phyloP scores from a whole-genome alignment of 2,329 filamentous ascomycete species.

The Thermomyces lanuginosus region DNA sequence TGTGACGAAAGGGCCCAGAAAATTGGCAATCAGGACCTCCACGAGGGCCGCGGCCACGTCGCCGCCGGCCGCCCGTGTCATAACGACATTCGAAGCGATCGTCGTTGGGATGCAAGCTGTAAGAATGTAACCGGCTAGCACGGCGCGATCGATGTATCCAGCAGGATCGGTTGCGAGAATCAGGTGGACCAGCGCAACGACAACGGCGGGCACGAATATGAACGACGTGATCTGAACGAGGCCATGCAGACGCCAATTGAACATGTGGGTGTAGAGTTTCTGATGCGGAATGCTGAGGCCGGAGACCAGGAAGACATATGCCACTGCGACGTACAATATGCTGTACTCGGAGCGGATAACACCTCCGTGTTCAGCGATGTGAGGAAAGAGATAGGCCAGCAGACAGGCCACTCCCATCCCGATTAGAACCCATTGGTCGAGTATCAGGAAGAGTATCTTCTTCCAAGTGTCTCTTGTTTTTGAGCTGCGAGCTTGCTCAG shows the following conservation, averaged over 20 bases:
- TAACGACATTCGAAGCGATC: conserved; percentile 56
- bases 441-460: conserved; percentile 13
- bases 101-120: conserved; percentile 55
- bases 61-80: conserved; percentile 53
- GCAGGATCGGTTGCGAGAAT: conserved; percentile 33
- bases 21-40: conserved; percentile 54
- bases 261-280: conserved; percentile 44
- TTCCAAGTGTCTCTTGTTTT: conserved; percentile 7
- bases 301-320: conserved; percentile 54
- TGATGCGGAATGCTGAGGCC: conserved; percentile 50
- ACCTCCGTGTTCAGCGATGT: conserved; percentile 32
- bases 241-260: conserved; percentile 51
- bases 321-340: conserved; percentile 52
- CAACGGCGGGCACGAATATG: conserved; percentile 46
- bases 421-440: conserved; percentile 49
- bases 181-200: conserved; percentile 40
- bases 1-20: conserved; percentile 50
- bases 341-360: conserved; percentile 25
- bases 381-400: conserved; percentile 39
- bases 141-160: conserved; percentile 40
- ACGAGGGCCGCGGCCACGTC: conserved; percentile 51
- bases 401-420: conserved; percentile 39
- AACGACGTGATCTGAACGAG: conserved; percentile 53
- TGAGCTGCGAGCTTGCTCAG: not conserved
- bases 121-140: conserved; percentile 52